These are phyloP conservation scores for Chimonanthus praecox DNA, from an alignment of 164 flowering plant genomes.

Conservation along the genomic window DNA sequence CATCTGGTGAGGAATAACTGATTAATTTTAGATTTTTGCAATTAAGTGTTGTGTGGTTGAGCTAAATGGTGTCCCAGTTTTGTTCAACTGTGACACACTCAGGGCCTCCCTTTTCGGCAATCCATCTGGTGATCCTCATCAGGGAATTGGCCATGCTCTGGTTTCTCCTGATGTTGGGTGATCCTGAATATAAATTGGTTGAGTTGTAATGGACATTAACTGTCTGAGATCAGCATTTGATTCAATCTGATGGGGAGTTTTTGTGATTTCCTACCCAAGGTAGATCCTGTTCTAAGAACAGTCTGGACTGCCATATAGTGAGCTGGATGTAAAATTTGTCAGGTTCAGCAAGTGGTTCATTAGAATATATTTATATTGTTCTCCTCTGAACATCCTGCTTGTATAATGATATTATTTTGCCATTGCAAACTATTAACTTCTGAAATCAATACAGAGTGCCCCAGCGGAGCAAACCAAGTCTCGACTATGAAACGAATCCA, in stretches of 20 bases:
- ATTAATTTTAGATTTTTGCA: neutral
- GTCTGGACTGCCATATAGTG: neutral
- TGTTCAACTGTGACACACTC: neutral
- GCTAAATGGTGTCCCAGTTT: neutral
- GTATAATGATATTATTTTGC: too few relatives aligned
- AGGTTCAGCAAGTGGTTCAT: neutral
- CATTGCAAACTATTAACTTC: neutral
- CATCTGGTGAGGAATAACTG: conserved; percentile 50
- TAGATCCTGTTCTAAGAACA: neutral
- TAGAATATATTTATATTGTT: too few relatives aligned
- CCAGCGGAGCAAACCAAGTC: neutral
- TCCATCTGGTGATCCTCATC: neutral
- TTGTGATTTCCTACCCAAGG: neutral
- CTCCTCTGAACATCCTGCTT: neutral
- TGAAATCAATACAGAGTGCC: neutral
- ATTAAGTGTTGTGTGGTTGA: neutral
- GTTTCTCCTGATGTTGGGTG: neutral
- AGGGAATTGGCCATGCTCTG: neutral
- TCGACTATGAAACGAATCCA: neutral
- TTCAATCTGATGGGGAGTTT: neutral
- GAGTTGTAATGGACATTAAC: neutral
- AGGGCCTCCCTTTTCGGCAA: neutral
- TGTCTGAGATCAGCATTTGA: neutral
- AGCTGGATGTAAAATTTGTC: neutral
- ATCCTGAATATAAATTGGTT: neutral